Base-by-base conservation (phyloP, 208 protist genomes). In the Trypanosoma platydactyli region DNA sequence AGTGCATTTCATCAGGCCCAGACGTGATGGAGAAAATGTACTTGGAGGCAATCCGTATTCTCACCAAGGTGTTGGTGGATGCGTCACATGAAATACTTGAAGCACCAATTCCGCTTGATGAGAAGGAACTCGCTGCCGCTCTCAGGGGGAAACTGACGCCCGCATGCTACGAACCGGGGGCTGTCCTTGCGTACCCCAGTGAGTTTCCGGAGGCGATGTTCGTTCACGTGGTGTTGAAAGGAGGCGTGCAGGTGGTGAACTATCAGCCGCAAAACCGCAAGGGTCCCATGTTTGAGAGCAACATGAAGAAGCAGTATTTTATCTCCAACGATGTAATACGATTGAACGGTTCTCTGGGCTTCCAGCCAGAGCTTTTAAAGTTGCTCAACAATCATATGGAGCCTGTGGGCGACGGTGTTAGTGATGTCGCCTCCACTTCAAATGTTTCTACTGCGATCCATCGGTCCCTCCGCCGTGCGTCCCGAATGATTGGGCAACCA, bases 381-480 rank as follows among this genome's bases (percentile, higher is more conserved):
- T 33, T 62, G 48, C 18, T 68, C 33, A 57, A 49, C 13, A 56
- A 9, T 24, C 33, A 59, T 24, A 5, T 27, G 22, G 69, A 75
- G 7, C 1, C 38, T 25, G 6, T 45, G n/a, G 57, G 46, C 42
- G 69, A 75, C 40, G 66, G 44, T 29, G 61, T 65, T 3, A 80
- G 78, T 54, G 88, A 90, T 40, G 68, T 62, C 0, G 69, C 65
- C 2, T 91, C 88, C 12, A 70, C 71, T 42, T 88, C 81, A 29
- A 92, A 90, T 61, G 64, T 90, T 12, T 91, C 85, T 4, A 84
- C 84, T 12, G 77, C 83, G 11, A 87, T 92, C 59, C 82, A 88
- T 49, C 80, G 85, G 35, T 83, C 81, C 1, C 66, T 94, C 55
- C 74, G 75, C 5, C 74, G 72, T 15, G 88, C 81, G n/a, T 88